phyloP scores from a whole-genome alignment of 192 early-diverging fungal species.

The Coemansia sp. region DNA sequence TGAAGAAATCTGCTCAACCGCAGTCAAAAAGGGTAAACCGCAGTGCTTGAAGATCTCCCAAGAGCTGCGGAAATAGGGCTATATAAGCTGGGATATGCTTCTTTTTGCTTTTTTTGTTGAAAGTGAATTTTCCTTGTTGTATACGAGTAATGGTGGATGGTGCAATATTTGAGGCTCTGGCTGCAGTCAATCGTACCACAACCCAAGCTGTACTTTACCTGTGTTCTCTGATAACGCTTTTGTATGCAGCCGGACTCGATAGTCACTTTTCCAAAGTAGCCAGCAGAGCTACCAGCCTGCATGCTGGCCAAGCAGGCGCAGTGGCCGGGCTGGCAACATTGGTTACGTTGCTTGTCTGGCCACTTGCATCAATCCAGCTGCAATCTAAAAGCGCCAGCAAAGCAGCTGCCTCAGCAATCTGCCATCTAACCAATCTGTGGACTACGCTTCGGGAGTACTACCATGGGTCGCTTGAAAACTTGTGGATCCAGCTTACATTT shows the following conservation, averaged over 20 bases:
- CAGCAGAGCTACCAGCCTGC: neutral
- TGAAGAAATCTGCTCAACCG: no score
- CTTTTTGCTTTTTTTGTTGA: no score
- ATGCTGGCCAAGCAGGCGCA: neutral
- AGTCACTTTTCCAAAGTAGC: neutral
- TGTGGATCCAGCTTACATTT: conserved; percentile 1
- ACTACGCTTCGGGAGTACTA: neutral
- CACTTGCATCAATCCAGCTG: neutral
- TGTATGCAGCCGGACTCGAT: neutral
- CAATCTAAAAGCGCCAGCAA: neutral
- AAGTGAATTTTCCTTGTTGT: no score
- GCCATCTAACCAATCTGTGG: neutral
- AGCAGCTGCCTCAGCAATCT: neutral
- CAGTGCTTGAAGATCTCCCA: no score
- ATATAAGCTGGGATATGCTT: no score
- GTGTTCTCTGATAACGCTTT: neutral
- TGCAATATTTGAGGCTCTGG: no score
- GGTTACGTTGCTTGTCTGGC: neutral
- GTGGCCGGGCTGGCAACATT: neutral
- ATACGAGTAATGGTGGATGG: no score
- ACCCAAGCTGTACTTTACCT: neutral
- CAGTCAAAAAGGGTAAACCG: no score
- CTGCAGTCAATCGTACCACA: no score
- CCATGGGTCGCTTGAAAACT: neutral
- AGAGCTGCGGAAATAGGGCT: no score